A percentile compares a stretch with the other conserved stretches of the same genome.
These are phyloP conservation scores for Leptomonas pyrrhocoris DNA, from an alignment of 208 protist genomes.

Conservation along the genomic window DNA sequence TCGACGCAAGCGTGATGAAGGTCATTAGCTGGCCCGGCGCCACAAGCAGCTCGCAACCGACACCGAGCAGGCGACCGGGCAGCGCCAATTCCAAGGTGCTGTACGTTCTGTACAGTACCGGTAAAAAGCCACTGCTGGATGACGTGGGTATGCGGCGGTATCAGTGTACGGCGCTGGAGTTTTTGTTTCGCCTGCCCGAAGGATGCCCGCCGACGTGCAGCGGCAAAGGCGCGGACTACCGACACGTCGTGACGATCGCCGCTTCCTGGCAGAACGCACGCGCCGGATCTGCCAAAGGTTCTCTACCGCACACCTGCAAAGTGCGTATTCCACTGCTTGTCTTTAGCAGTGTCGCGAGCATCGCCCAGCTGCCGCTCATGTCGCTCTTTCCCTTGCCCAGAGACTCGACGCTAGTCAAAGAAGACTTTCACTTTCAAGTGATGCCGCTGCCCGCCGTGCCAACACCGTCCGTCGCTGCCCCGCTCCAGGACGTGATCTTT, in stretches of 20 bases:
- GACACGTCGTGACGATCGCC: slow-evolving; percentile 20
- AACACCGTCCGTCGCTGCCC: slow-evolving; percentile 32
- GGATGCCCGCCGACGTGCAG: slow-evolving; percentile 52
- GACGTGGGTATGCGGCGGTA: slow-evolving; percentile 18
- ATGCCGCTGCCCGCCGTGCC: slow-evolving; percentile 35
- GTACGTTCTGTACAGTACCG: slow-evolving; percentile 25
- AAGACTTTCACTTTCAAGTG: slow-evolving; percentile 40
- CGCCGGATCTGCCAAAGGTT: background rate
- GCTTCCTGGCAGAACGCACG: slow-evolving; percentile 28
- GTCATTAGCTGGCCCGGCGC: slow-evolving; percentile 26
- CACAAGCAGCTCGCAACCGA: background rate
- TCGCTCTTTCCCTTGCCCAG: slow-evolving; percentile 42
- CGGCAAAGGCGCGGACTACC: slow-evolving; percentile 32
- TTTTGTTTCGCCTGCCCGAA: slow-evolving; percentile 55
- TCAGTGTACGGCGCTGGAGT: slow-evolving; percentile 34
- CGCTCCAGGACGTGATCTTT: slow-evolving; percentile 30
- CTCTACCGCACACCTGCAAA: slow-evolving; percentile 10
- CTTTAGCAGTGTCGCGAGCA: slow-evolving; percentile 29
- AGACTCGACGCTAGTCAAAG: slow-evolving; percentile 17
- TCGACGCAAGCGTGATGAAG: slow-evolving; percentile 43
- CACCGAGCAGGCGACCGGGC: background rate
- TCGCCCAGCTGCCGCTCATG: slow-evolving; percentile 31
- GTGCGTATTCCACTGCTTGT: slow-evolving; percentile 23
- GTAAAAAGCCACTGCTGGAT: slow-evolving; percentile 18
- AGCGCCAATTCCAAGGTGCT: background rate